Evolutionary conservation across 805 yeast species (phyloP), one percentile per base, ranked within the genome.

Genomic region (Yamadazyma sp.): DNA sequence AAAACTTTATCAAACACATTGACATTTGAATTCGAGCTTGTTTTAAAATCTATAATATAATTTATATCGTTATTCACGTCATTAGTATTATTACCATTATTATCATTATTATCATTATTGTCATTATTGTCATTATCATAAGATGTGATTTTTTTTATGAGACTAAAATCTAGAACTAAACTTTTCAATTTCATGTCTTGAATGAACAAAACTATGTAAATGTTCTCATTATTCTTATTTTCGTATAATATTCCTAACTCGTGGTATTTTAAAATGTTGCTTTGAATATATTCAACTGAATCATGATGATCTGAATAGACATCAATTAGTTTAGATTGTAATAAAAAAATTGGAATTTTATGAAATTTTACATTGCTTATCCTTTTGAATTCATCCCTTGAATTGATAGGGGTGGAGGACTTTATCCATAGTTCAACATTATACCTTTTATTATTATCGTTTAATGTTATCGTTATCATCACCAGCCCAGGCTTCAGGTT

Each of bases 1-100:
- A 65, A 45, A 4, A 64, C 66, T 28, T 59, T 56, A 42, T 66
- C 72, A 29, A 65, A 62, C 1, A 59, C 51, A 7, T 56, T 45
- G 7, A 34, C 30, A 20, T 35, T 16, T n/a, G 31, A 16, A 9
- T 52, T 50, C 18, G 19, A 31, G 12, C 28, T 37, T 6, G 31
- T 25, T 30, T 30, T 34, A 5, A 42, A 25, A 30, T 42, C 43
- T 9, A 42, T 21, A 9, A 42, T 28, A 22, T 32, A 21, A 25
- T 28, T 39, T 11, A 9, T 14, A 10, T 29, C 18, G 11, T 35
- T 35, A 24, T 20, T 23, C 13, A 20, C 21, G 10, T 27, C 16
- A 16, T 30, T 20, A 4, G 19, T 30, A 18, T 31, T 14, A 10
- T 15, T 21, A 19, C 21, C 23, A 8, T 6, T 7, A 7, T 25